Conservation (phyloP, 805 yeast genomes). For the Yarrowia alimentaria region DNA sequence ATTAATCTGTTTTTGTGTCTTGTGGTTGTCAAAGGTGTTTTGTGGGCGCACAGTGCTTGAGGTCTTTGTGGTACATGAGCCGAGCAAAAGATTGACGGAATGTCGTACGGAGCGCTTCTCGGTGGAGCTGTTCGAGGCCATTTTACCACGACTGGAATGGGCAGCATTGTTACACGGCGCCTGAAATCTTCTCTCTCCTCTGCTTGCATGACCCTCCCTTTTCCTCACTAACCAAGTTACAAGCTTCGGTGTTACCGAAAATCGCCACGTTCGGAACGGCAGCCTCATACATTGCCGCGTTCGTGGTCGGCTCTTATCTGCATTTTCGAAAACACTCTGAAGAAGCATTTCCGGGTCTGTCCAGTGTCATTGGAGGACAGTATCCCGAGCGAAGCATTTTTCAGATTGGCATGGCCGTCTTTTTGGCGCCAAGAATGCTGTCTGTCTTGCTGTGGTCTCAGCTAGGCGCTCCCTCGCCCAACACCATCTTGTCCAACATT, state of each 20-base stretch:
- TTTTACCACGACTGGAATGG: too few relatives aligned
- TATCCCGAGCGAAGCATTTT: slow-evolving; percentile 16
- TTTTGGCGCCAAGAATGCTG: slow-evolving; percentile 13
- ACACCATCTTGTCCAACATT: slow-evolving; percentile 17
- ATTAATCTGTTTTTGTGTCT: too few relatives aligned
- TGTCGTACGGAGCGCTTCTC: too few relatives aligned
- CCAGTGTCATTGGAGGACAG: slow-evolving; percentile 18
- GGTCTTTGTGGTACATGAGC: too few relatives aligned
- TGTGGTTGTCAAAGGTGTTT: too few relatives aligned
- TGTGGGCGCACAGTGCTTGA: too few relatives aligned
- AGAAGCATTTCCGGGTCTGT: slow-evolving; percentile 21
- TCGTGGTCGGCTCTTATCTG: slow-evolving; percentile 15
- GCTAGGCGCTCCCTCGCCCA: slow-evolving; percentile 3
- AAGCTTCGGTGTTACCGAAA: slow-evolving; percentile 11
- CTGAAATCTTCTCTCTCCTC: too few relatives aligned
- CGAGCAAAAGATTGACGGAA: too few relatives aligned
- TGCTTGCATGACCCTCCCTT: background rate
- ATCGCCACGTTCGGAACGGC: slow-evolving; percentile 10
- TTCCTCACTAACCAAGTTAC: slow-evolving; percentile 10
- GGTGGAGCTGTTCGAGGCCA: too few relatives aligned
- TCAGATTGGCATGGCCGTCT: slow-evolving; percentile 20
- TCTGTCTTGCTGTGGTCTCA: slow-evolving; percentile 11
- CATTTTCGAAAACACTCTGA: slow-evolving; percentile 20
- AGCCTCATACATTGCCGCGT: background rate
- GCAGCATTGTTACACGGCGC: too few relatives aligned